Evolutionary conservation across 2,329 filamentous ascomycete species (phyloP), one percentile per base, ranked within the genome.

Genomic region (Diaporthe citrichinensis): DNA sequence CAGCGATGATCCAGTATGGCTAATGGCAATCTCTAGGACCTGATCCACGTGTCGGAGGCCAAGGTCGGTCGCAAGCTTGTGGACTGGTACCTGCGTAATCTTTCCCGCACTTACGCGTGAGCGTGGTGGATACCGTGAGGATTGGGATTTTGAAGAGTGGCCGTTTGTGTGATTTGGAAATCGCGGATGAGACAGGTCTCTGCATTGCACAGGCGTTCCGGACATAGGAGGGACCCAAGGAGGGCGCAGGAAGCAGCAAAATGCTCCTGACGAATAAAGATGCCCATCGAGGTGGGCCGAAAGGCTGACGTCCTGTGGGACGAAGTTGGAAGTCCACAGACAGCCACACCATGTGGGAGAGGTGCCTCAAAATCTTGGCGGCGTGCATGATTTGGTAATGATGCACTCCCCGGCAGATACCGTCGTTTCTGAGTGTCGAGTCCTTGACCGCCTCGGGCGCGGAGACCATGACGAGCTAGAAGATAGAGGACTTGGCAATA

Each of bases 1-100:
- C 75, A 55, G n/a, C 17, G 31, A 28, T 55, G 44, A 57, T 74
- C 74, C 75, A 74, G 76, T 44, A 67, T 72, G 76, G 76, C 79
- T 84, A 78, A 84, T 79, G 49, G 61, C 68, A 46, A 72, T 25
- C 34, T 71, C 17, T 80, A 95, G 94, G 96, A 99, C 84, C 88
- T 99, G 81, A 99, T 99, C 85, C 97, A 99, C 87, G 97, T 99
- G 80, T 98, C 96, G 76, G 97, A 99, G 88, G 96, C 96, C 80
- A 99, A 99, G 93, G 95, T 98, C 76, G 97, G 97, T 83, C 92
- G 97, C 81, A 97, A 97, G 88, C 89, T 99, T 82, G 96, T 99
- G 79, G 97, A 99, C 87, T 99, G 97, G 97, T 99, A 99, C 86
- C 91, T 99, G 84, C 93, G 97, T 84, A 99, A 99, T 89, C 89